Percentiles rank a stretch among this genome's conserved stretches.
phyloP scores from a whole-genome alignment of 2,329 filamentous ascomycete genomes.

The Fusarium setosum region DNA sequence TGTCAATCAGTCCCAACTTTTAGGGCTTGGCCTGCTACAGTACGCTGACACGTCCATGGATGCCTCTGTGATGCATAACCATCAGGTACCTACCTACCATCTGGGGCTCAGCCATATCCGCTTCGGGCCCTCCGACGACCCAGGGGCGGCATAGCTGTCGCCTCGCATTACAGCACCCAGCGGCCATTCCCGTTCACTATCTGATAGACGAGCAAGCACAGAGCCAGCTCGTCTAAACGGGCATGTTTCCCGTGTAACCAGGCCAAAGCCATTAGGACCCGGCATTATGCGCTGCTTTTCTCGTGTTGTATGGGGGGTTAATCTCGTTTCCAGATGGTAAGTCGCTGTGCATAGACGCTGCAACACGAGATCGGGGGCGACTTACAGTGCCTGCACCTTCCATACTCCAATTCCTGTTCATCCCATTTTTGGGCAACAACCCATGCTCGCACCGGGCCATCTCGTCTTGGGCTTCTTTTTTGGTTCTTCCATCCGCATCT shows the following conservation, averaged over 20 bases:
- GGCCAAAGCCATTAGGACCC: not conserved
- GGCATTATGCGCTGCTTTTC: slow-evolving; percentile 3
- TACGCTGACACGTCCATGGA: not conserved
- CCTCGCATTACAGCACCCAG: slow-evolving; percentile 8
- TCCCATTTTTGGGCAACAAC: slow-evolving; percentile 17
- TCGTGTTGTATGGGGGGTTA: not conserved
- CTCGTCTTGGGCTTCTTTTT: slow-evolving; percentile 18
- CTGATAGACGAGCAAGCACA: not conserved
- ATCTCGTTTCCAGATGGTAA: slow-evolving; percentile 15
- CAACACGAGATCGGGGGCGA: not conserved
- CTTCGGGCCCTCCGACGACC: slow-evolving; percentile 17
- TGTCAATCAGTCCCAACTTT: not conserved
- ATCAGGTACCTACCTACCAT: slow-evolving; percentile 9
- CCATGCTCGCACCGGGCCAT: not conserved
- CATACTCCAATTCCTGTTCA: slow-evolving; percentile 9
- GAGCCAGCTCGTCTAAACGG: not conserved
- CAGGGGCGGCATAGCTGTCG: not conserved
- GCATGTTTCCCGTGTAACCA: not conserved
- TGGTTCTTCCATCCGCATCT: slow-evolving; percentile 20
- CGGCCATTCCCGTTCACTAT: too few species aligned
- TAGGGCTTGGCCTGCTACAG: not conserved
- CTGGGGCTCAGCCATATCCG: not conserved
- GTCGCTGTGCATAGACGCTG: not conserved
- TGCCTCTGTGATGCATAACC: not conserved
- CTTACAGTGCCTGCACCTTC: slow-evolving; percentile 4